Conservation (phyloP, 108 stramenopile species). For the Nitzschia inconspicua region DNA sequence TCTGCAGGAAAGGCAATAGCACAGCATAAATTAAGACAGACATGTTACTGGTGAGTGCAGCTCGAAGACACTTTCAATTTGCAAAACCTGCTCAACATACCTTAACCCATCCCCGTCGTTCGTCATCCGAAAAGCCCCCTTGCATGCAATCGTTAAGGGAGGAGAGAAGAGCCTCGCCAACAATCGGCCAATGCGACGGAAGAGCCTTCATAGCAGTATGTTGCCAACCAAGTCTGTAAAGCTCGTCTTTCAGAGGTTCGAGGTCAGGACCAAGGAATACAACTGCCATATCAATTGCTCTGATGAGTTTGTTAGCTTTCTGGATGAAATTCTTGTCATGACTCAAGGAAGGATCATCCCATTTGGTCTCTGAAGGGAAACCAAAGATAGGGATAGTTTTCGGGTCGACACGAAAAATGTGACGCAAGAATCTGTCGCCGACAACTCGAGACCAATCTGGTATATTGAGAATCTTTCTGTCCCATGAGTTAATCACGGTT, state of each 20-base stretch:
- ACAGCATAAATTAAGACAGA: too few species aligned
- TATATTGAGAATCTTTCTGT: not conserved
- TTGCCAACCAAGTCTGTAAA: slow-evolving; percentile 9
- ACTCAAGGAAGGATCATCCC: not conserved
- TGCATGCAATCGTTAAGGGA: not conserved
- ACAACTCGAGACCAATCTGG: not conserved
- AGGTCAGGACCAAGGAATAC: slow-evolving; percentile 21
- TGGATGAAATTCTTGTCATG: not conserved
- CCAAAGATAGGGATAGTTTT: slow-evolving; percentile 5
- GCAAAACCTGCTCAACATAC: too few species aligned
- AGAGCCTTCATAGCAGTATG: not conserved
- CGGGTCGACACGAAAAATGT: not conserved
- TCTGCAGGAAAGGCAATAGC: too few species aligned
- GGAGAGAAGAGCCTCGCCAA: not conserved
- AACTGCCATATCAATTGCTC: slow-evolving; percentile 11
- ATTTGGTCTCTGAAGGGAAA: not conserved
- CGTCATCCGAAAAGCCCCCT: not conserved
- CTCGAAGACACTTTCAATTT: too few species aligned
- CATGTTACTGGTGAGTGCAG: too few species aligned
- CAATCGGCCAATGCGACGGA: slow-evolving; percentile 2
- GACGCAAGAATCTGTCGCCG: not conserved
- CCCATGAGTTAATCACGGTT: slow-evolving; percentile 7
- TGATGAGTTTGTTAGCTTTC: not conserved
- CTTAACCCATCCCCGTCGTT: not conserved
- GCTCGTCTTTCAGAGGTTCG: slow-evolving; percentile 6